These are phyloP conservation scores for Protea cynaroides DNA, from an alignment of 164 flowering plant genomes.

Conservation along the genomic window DNA sequence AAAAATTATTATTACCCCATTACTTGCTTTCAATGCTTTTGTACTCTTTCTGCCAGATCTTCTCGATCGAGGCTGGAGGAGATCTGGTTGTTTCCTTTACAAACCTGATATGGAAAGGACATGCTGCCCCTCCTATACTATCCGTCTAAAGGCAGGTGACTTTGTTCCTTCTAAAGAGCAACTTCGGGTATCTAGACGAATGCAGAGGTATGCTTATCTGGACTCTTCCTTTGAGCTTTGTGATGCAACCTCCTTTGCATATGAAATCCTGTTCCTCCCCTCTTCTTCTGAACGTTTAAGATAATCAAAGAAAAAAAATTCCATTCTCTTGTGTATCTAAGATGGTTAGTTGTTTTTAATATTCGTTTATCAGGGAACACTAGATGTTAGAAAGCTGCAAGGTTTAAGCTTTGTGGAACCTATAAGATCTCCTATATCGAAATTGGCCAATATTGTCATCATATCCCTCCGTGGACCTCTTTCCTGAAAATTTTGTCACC, in stretches of 20 bases:
- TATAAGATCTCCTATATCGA: no score
- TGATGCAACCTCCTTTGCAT: not conserved
- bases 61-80: constrained; percentile 93
- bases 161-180: constrained; percentile 87
- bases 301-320: no score
- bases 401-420: no score
- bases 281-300: not conserved
- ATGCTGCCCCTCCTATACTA: constrained; percentile 89
- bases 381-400: no score
- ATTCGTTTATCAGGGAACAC: no score
- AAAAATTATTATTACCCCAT: no score
- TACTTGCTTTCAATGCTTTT: not conserved
- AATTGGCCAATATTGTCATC: no score
- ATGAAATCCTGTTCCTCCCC: not conserved
- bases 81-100: constrained; percentile 80
- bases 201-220: constrained; percentile 56
- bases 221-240: not conserved
- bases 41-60: constrained; percentile 42
- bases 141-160: constrained; percentile 65
- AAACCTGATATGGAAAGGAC: constrained; percentile 90
- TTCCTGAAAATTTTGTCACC: no score
- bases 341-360: no score
- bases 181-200: constrained; percentile 53
- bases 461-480: no score
- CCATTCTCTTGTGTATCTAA: no score